These are phyloP conservation scores for Pleurotus eryngii DNA, from an alignment of 768 basidiomycete species.

Conservation along the genomic window DNA sequence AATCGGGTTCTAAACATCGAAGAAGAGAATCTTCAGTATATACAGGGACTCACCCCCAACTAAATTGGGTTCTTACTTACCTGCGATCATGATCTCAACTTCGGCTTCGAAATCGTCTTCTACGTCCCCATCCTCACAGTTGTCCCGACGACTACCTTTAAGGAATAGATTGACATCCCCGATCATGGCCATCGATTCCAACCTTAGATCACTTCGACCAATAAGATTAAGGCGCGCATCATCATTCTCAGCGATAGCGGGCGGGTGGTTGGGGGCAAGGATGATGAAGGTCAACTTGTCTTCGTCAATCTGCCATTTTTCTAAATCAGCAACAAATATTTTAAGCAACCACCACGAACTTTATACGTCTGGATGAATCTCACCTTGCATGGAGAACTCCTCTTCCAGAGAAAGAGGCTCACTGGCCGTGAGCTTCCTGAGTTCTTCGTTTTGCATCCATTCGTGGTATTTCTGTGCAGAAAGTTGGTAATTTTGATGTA, in stretches of 20 bases:
- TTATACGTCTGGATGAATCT: background rate
- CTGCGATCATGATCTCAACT: constrained; percentile 91
- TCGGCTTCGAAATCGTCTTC: constrained; percentile 66
- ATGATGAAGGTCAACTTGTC: constrained; percentile 95
- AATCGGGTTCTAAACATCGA: constrained; percentile 50
- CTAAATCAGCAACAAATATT: constrained; percentile 20
- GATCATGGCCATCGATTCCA: constrained; percentile 58
- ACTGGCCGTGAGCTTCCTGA: constrained; percentile 78
- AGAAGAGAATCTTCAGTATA: background rate
- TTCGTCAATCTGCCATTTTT: constrained; percentile 80
- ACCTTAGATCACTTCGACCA: constrained; percentile 29
- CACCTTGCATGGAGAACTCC: constrained; percentile 90
- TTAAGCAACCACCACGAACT: background rate
- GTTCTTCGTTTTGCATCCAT: constrained; percentile 81
- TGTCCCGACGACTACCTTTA: constrained; percentile 40
- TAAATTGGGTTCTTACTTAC: constrained; percentile 29
- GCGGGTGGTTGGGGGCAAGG: constrained; percentile 36
- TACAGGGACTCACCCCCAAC: background rate
- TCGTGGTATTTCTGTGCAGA: constrained; percentile 69
- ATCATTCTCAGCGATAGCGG: background rate
- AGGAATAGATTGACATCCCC: constrained; percentile 94
- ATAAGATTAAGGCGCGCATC: constrained; percentile 6
- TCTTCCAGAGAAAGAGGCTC: constrained; percentile 78
- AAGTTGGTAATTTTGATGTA: background rate
- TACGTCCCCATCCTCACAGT: constrained; percentile 17